These are phyloP conservation scores for Drechslerella dactyloides DNA, from an alignment of 2,329 filamentous ascomycete genomes.

Conservation along the genomic window DNA sequence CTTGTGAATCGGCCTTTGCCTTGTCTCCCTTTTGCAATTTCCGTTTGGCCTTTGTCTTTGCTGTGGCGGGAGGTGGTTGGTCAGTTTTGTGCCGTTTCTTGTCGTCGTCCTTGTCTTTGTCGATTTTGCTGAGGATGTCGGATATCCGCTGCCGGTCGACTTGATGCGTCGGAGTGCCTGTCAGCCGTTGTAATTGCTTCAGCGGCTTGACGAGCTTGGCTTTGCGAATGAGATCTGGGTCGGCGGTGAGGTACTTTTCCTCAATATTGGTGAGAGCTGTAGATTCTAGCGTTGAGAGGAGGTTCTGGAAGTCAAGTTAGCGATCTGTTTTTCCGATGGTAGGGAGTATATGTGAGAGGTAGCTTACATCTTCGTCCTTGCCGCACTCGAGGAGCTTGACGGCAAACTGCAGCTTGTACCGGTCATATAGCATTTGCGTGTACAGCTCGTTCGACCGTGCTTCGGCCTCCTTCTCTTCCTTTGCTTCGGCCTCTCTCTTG, in stretches of 20 bases:
- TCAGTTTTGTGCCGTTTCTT: constrained; percentile 11
- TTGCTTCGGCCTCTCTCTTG: neutral
- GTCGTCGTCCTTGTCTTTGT: neutral
- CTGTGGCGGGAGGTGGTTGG: neutral
- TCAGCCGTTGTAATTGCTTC: constrained; percentile 25
- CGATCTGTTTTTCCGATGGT: neutral
- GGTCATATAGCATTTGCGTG: constrained; percentile 44
- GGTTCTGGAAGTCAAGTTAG: constrained; percentile 19
- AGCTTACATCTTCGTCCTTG: constrained; percentile 41
- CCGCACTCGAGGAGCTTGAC: constrained; percentile 41
- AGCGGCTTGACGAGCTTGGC: constrained; percentile 25
- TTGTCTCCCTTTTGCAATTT: constrained; percentile 8
- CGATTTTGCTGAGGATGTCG: constrained; percentile 20
- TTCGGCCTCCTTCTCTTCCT: neutral
- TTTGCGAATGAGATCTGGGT: constrained; percentile 22
- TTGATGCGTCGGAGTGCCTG: constrained; percentile 28
- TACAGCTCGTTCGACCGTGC: constrained; percentile 22
- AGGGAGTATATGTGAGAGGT: neutral
- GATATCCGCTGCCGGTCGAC: constrained; percentile 27
- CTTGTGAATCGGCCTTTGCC: neutral
- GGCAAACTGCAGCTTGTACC: constrained; percentile 42
- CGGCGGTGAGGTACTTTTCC: constrained; percentile 30
- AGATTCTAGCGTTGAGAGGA: constrained; percentile 34
- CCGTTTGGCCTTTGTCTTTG: neutral
- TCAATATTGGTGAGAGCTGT: constrained; percentile 41